Percentiles rank a stretch among this genome's conserved stretches.
Evolutionary conservation across 305 asterid species (phyloP).

Genomic region (Coffea humblotiana): DNA sequence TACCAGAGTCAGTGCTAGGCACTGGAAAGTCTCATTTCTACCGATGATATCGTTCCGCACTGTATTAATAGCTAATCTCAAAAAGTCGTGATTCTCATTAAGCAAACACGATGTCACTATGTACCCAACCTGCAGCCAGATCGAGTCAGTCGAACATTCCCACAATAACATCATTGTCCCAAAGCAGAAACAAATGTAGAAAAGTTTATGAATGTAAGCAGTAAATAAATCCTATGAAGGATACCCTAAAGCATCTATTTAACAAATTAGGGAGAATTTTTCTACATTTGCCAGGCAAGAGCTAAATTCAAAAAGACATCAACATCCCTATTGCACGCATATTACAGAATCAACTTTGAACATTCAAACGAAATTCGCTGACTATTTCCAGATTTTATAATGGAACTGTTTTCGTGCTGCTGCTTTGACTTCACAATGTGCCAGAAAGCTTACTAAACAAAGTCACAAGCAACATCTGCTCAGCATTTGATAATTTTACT

Average conservation of each 20-base stretch:
- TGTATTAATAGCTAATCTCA: constrained; percentile 94
- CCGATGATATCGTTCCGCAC: constrained; percentile 99
- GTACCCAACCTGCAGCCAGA: constrained; percentile 84
- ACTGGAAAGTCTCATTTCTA: constrained; percentile 97
- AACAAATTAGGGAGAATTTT: background rate
- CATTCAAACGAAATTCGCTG: background rate
- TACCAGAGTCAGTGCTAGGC: constrained; percentile 98
- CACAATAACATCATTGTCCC: background rate
- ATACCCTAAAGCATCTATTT: background rate
- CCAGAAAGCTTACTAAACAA: background rate
- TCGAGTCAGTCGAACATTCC: constrained; percentile 23
- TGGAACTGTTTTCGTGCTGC: background rate
- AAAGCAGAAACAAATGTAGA: background rate
- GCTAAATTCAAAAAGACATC: background rate
- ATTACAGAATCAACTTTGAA: background rate
- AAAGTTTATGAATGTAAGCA: constrained; percentile 9
- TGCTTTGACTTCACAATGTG: background rate
- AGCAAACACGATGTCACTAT: constrained; percentile 95
- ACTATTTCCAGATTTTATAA: background rate
- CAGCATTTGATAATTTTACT: background rate
- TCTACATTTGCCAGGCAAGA: background rate
- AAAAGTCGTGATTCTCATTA: constrained; percentile 95
- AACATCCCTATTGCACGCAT: background rate
- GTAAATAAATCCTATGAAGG: background rate
- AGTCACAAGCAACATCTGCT: background rate